Conservation (phyloP, 768 basidiomycete species). For the Tylopilus intermedius region DNA sequence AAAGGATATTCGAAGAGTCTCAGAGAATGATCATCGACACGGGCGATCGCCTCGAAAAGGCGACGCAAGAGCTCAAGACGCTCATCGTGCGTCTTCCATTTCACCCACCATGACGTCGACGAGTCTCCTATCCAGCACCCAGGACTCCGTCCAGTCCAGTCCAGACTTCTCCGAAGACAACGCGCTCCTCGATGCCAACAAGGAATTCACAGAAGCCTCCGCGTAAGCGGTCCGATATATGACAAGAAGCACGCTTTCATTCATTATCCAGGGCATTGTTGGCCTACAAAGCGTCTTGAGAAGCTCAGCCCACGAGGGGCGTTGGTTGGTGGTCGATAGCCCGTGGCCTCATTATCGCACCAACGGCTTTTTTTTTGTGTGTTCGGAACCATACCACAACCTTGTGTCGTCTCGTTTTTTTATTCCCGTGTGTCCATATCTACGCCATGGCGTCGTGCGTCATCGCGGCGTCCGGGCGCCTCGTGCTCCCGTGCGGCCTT, state of each 20-base stretch:
- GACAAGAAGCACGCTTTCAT: constrained; percentile 8
- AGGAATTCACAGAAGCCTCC: constrained; percentile 48
- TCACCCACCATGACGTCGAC: constrained; percentile 12
- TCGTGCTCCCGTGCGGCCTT: constrained; percentile 42
- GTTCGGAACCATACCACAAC: no score
- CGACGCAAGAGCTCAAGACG: constrained; percentile 57
- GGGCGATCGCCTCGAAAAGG: constrained; percentile 53
- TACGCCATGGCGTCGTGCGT: constrained; percentile 13
- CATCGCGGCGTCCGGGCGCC: not conserved
- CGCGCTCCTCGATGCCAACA: constrained; percentile 54
- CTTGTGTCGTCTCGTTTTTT: no score
- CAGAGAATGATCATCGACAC: constrained; percentile 77
- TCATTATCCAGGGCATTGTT: constrained; percentile 15
- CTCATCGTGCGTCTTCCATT: constrained; percentile 55
- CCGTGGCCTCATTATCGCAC: no score
- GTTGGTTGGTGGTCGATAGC: not conserved
- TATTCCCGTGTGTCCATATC: constrained; percentile 20
- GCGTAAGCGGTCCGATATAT: constrained; percentile 29
- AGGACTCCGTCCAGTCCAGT: constrained; percentile 28
- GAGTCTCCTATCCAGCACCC: constrained; percentile 5
- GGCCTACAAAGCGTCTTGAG: constrained; percentile 15
- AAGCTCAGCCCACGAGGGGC: constrained; percentile 15
- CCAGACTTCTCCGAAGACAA: constrained; percentile 31
- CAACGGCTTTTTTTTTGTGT: no score
- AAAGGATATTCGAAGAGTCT: constrained; percentile 68